phyloP scores from a whole-genome alignment of 2,329 filamentous ascomycete genomes.

The Neoarthrinium moseri region DNA sequence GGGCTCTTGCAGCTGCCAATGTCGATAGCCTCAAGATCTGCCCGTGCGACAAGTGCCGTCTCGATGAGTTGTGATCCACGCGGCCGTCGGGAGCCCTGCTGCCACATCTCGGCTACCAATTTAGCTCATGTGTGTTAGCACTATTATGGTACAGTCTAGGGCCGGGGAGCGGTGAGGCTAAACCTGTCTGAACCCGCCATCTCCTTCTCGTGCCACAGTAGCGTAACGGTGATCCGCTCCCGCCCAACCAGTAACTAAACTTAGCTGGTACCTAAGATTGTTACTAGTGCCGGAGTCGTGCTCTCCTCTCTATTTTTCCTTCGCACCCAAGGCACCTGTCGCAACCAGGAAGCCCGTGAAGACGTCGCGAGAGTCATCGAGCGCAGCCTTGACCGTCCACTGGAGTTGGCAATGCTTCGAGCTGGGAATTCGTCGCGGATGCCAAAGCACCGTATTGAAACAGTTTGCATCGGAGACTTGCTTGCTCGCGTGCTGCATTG shows the following conservation, averaged over 20 bases:
- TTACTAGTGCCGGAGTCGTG: too few relatives aligned
- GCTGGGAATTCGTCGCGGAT: neutral
- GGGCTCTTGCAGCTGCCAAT: too few relatives aligned
- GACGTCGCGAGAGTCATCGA: too few relatives aligned
- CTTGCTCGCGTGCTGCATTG: neutral
- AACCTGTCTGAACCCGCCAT: neutral
- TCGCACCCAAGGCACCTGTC: too few relatives aligned
- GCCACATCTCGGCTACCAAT: neutral
- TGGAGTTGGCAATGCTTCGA: neutral
- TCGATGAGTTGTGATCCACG: neutral
- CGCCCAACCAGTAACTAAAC: neutral
- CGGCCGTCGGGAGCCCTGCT: neutral
- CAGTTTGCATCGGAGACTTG: neutral
- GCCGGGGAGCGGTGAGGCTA: slow-evolving; percentile 1
- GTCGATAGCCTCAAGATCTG: too few relatives aligned
- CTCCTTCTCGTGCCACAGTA: neutral
- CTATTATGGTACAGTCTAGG: too few relatives aligned
- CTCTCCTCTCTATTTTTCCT: too few relatives aligned
- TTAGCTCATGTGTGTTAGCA: neutral
- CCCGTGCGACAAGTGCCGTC: neutral
- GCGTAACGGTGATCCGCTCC: slow-evolving; percentile 1
- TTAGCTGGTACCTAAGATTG: neutral
- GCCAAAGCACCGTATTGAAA: neutral
- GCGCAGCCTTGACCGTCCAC: too few relatives aligned
- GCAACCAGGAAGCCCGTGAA: too few relatives aligned